Base-by-base conservation (phyloP, 1,139 yeast genomes). In the Pichia sp. region DNA sequence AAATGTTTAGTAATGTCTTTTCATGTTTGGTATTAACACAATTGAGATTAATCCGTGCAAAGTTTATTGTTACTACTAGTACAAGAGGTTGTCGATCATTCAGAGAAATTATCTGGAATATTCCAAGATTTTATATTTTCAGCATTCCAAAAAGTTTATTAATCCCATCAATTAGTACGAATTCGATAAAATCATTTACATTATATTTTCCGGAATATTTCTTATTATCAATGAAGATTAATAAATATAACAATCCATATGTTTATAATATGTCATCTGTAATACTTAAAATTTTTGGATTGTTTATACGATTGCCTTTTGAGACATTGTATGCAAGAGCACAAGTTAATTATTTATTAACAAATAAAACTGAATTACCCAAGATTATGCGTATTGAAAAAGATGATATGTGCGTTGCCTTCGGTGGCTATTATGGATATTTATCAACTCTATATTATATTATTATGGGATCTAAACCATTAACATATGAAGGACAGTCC, bases 291-390 rank as follows among this genome's bases (percentile, higher is more conserved):
- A 76, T 84, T 46, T 65, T 83, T 18, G 95, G 88, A 57, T 73
- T 90, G 40, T 79, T 84, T 53, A 75, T 89, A 52, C 82, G 83
- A 63, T 72, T 92, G 53, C 98, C 98, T 2, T 76, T 89, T 49
- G 98, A 92, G 61, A 89, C 95, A 30, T 67, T 92, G 46, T 74
- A 87, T 53, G 75, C 95, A 50, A 81, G 96, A 56, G 88, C 92
- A 18, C 97, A 90, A 62, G 79, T 88, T 9, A 70, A 78, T 48
- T 83, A 79, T 63, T 70, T 88, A 53, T 58, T 82, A 41, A 60
- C 63, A 0, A 58, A 56, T 18, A 54, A 33, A 27, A 56, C 59
- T 5, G 65, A 65, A 41, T 43, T 60, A 18, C 66, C 69, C 53
- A 53, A 66, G 53, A 56, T 59, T 52, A 39, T 65, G 57, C 48